Base-by-base conservation (phyloP, 2,329 filamentous ascomycete species). In the Monosporascus sp. region DNA sequence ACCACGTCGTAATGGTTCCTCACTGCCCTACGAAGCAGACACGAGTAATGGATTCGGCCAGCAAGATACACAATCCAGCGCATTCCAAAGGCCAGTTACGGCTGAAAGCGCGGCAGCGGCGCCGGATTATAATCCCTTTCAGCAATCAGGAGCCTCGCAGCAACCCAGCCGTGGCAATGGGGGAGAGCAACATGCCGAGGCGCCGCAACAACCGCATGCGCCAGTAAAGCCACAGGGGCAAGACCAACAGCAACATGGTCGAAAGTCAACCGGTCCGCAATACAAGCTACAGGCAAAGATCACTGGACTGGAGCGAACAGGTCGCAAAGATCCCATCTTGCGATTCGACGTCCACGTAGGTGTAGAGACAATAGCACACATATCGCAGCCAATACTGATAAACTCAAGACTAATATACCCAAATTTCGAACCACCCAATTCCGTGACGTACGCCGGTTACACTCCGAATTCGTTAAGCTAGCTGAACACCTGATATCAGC, bases 341-440 rank as follows among this genome's bases (percentile, higher is more conserved):
- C 84, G 90, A 62, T 99, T 99, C 68, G 94, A 99, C 73, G 90
- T 97, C 58, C 90, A 99, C 73, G 94, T 97, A 85, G 68, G 86
- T 68, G 49, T 48, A 38, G 22, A 34, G n/a, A 11, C 25, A 11
- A 17, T 17, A 24, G 36, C 31, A 3, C 24, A 20, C 17, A 51
- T 8, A 46, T 31, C 20, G 44, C 31, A 39, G 22, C 41, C 25
- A 64, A 70, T 57, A 68, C 63, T 60, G 24, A 56, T 38, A 48
- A 48, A 37, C 27, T 34, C 9, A 53, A 99, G 94, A 99, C 94
- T 60, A 99, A 99, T 72, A 87, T 99, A n/a, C 92, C 93, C 50
- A 93, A 93, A 62, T 99, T 97, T 72, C 85, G 94, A 63, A 99
- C 94, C 0, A 99, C 94, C 5, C 94, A 99, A 70, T 99, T 97